Evolutionary conservation across 73 alveolate genomes (phyloP).

Genomic region (Paramecium tetraurelia): DNA sequence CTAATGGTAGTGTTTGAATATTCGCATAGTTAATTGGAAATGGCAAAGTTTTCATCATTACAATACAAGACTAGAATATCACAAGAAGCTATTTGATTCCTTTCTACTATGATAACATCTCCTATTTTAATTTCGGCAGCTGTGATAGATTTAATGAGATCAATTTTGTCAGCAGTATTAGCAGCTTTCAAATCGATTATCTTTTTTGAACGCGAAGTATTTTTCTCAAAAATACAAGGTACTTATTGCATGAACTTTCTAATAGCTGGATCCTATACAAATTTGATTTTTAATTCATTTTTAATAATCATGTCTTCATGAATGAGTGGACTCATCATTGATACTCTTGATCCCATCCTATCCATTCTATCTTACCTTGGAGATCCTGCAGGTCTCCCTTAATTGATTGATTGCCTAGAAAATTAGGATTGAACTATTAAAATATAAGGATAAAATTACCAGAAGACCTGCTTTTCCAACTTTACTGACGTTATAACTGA

Average conservation of each 20-base stretch:
- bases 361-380: neutral
- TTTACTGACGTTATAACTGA: neutral
- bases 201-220: neutral
- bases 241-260: neutral
- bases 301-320: conserved; percentile 7
- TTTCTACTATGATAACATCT: neutral
- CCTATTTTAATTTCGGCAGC: neutral
- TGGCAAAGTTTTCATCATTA: neutral
- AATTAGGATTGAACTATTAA: neutral
- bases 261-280: neutral
- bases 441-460: neutral
- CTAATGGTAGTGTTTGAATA: neutral
- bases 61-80: neutral
- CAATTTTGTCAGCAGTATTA: neutral
- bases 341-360: neutral
- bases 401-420: neutral
- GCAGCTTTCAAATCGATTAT: neutral
- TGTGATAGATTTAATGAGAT: neutral
- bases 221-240: neutral
- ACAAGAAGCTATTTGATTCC: neutral
- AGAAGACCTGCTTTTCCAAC: neutral
- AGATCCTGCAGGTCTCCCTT: neutral
- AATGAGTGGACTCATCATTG: conserved; percentile 27
- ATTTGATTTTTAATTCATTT: neutral
- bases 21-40: neutral